Evolutionary conservation across 2,329 filamentous ascomycete species (phyloP), one percentile per base, ranked within the genome.

Genomic region (Aspergillus phoenicis): DNA sequence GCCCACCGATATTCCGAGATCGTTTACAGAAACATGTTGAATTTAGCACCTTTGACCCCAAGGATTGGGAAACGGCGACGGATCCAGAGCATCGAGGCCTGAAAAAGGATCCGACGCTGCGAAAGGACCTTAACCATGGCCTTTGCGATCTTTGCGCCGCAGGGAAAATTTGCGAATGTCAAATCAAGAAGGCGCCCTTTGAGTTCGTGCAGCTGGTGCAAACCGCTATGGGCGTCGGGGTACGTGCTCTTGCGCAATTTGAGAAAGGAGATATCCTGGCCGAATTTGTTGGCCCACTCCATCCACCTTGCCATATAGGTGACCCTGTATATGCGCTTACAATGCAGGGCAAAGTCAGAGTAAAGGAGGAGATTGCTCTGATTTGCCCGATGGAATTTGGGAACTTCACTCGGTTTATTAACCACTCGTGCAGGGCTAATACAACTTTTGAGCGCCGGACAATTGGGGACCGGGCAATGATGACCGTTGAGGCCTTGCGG

Each of bases 331-430:
- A 74, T 54, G 62, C 60, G 10, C 58, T 73, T 8, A 22, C 7
- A 1, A 60, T 64, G 52, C 22, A 47, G 8, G 13, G 24, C 28
- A 57, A 59, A 22, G 26, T 8, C n/a, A n/a, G 53, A 26, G 2
- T 13, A 52, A 8, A 4, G 5, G n/a, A 17, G 41, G 8, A 60
- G 4, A 24, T 60, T 24, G 64, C 54, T 28, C 17, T 55, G 4
- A 64, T 73, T 41, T 64, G 62, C 38, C 60, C 71, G 5, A 62
- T 64, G 15, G 43, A 51, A 4, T 63, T 62, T 52, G 74, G 74
- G 6, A 76, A 74, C 49, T 77, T 74, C 64, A 75, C 73, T 5
- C 69, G 76, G 15, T 78, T 68, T 45, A 65, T 75, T 36, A 77
- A 74, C 54, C 76, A 77, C 54, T 76, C 72, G 1, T 78, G 76